Evolutionary conservation across 2,329 filamentous ascomycete species (phyloP).

Genomic region (Aureobasidium sp.): DNA sequence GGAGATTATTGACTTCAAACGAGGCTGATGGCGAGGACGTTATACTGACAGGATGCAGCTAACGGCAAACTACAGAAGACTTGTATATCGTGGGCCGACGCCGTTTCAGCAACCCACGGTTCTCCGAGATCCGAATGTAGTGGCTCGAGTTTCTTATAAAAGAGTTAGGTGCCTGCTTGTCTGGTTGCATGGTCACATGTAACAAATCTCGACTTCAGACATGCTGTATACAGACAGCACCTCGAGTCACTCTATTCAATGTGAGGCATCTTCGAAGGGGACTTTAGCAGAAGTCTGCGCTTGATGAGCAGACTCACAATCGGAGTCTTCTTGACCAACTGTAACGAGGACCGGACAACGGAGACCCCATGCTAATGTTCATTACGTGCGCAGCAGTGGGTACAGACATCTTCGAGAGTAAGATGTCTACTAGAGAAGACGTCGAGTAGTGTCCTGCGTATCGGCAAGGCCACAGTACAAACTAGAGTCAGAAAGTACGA

Average conservation of each 20-base stretch:
- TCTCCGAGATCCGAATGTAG: background rate
- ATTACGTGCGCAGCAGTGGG: background rate
- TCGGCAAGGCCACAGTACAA: too few relatives aligned
- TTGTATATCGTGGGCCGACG: background rate
- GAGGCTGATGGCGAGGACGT: background rate
- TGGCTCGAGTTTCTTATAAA: background rate
- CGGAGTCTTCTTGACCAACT: background rate
- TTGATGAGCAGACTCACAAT: background rate
- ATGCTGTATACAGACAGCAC: background rate
- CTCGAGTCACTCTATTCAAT: background rate
- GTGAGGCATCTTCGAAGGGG: too few relatives aligned
- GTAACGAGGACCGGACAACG: background rate
- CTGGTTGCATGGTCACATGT: background rate
- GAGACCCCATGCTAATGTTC: background rate
- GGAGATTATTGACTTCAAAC: background rate
- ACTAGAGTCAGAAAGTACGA: too few relatives aligned
- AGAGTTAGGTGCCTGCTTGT: background rate
- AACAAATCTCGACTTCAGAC: too few relatives aligned
- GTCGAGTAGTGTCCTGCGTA: background rate
- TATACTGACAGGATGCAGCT: background rate
- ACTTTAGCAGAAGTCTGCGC: background rate
- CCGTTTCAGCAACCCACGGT: background rate
- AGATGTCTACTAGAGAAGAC: background rate
- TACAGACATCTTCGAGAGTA: too few relatives aligned
- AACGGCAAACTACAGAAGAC: background rate